A percentile compares a stretch with the other conserved stretches of the same genome.
Conservation (phyloP, 352 stramenopile species). For the Pythium volutum region DNA sequence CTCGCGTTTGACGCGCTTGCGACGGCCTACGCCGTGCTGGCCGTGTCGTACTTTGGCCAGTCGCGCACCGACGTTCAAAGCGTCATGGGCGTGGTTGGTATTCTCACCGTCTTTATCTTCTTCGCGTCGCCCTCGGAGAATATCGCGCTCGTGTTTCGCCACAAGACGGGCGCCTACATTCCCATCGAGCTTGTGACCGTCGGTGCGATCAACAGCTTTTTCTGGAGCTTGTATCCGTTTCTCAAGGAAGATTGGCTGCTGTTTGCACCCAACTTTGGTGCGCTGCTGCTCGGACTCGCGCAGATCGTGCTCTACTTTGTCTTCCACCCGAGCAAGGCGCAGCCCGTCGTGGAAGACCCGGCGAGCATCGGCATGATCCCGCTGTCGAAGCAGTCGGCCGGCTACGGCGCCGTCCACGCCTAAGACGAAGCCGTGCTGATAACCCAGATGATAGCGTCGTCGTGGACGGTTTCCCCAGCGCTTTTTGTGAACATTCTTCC, state of each 20-base stretch:
- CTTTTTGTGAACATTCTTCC: no score
- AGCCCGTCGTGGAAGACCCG: background rate
- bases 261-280: slow-evolving; percentile 44
- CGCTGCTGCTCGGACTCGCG: slow-evolving; percentile 29
- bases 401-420: slow-evolving; percentile 3
- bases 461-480: no score
- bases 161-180: slow-evolving; percentile 44
- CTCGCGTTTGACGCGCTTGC: slow-evolving; percentile 24
- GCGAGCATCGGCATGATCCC: background rate
- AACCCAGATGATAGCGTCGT: no score
- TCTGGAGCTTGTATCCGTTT: slow-evolving; percentile 49
- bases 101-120: slow-evolving; percentile 45
- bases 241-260: slow-evolving; percentile 46
- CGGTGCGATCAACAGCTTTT: slow-evolving; percentile 42
- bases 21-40: slow-evolving; percentile 1
- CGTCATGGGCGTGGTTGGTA: slow-evolving; percentile 33
- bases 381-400: background rate
- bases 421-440: background rate
- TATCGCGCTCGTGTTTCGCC: slow-evolving; percentile 42
- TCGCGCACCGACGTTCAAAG: slow-evolving; percentile 24
- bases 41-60: background rate
- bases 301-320: slow-evolving; percentile 45
- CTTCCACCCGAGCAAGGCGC: slow-evolving; percentile 31
- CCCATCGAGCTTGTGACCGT: slow-evolving; percentile 50
- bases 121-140: slow-evolving; percentile 61